Evolutionary conservation across 2,329 filamentous ascomycete species (phyloP), one percentile per base, ranked within the genome.

Genomic region (Trichophyton schoenleinii): DNA sequence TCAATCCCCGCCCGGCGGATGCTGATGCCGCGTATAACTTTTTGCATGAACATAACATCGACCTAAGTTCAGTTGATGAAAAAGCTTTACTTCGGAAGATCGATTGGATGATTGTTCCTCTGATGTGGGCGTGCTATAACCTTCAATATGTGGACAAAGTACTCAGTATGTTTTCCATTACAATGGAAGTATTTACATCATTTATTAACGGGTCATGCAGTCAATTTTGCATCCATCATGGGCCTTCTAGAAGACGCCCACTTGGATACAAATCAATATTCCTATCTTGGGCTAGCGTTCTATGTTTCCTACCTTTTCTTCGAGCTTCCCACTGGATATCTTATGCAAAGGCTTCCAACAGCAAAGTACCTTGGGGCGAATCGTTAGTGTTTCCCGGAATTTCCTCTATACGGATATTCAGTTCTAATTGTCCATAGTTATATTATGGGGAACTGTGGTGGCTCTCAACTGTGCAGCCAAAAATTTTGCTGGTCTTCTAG

Each of bases 1-100:
- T 7, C 28, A 55, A 18, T 34, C 13, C 49, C 9, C 28, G 25
- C 25, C 20, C 20, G 3, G 57, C 57, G 9, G 94, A 92, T 0
- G 80, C 97, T 60, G 91, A 92, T 0, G 83, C 92, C 74, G 96
- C 96, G 72, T 79, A 94, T 36, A 89, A 96, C 71, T 97, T 94
- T 70, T 84, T 87, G 62, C 83, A 86, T 65, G 88, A 95, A 64
- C 88, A 91, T 3, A 87, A 87, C 0, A 77, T 99, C 6, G 94
- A 92, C 69, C 91, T 87, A 20, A 44, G 36, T 18, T 20, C 36
- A 18, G 64, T 74, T 18, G 67, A 70, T n/a, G 67, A 70, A 58
- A 69, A 71, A 61, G 63, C 63, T 36, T 65, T 74, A 3, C 64
- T 74, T 31, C 68, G 70, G 42, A 74, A 72, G 63, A 70, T 73